phyloP scores from a whole-genome alignment of 2,329 filamentous ascomycete species.

The Paraphaeosphaeria sporulosa region DNA sequence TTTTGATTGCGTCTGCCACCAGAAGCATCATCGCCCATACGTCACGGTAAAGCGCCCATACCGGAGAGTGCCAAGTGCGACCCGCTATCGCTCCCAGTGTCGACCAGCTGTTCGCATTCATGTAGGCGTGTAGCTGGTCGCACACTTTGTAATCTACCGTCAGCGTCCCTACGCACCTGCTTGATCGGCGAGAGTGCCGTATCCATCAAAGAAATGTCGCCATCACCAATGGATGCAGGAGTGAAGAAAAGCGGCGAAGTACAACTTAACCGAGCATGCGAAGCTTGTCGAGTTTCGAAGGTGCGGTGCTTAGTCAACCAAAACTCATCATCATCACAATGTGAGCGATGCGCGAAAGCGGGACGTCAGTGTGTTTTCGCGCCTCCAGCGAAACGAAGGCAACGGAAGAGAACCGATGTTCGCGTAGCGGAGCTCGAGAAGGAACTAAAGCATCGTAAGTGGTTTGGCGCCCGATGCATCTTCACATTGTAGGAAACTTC shows the following conservation, averaged over 20 bases:
- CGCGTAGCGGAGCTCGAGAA: conserved; percentile 47
- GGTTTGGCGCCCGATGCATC: too few relatives aligned
- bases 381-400: conserved; percentile 44
- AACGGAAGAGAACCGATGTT: conserved; percentile 47
- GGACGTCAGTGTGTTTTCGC: conserved; percentile 44
- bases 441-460: conserved; percentile 38
- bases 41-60: not conserved
- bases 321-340: conserved; percentile 35
- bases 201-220: conserved; percentile 16
- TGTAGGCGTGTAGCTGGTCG: conserved; percentile 10
- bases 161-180: not conserved
- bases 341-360: conserved; percentile 47
- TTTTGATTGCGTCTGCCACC: not conserved
- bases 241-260: conserved; percentile 36
- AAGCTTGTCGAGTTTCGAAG: conserved; percentile 47
- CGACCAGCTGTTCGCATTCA: conserved; percentile 3
- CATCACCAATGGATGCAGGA: conserved; percentile 10
- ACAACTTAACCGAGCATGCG: conserved; percentile 46
- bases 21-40: not conserved
- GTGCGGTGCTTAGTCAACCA: conserved; percentile 43
- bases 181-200: not conserved
- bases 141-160: not conserved
- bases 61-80: not conserved
- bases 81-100: not conserved
- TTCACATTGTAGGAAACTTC: too few relatives aligned